Percentiles rank a stretch among this genome's conserved stretches.
phyloP scores from a whole-genome alignment of 2,329 filamentous ascomycete genomes.

The Conoideocrella luteorostrata region DNA sequence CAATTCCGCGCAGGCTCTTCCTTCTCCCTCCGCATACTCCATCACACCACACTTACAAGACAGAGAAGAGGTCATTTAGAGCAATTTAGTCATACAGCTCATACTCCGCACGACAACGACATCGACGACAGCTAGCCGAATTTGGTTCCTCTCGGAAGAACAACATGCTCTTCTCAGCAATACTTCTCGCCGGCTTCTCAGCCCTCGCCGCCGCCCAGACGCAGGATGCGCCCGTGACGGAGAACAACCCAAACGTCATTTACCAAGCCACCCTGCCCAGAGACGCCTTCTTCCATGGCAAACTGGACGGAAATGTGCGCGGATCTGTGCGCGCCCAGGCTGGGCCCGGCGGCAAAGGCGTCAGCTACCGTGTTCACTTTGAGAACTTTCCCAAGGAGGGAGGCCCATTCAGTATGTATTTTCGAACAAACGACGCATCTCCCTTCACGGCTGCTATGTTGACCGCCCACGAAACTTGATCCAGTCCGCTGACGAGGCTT shows the following conservation, averaged over 20 bases:
- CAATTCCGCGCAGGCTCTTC: too few species aligned
- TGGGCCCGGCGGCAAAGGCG: slow-evolving; percentile 44
- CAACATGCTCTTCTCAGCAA: slow-evolving; percentile 3
- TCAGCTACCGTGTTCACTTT: slow-evolving; percentile 49
- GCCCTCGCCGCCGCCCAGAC: slow-evolving; percentile 20
- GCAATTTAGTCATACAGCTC: too few species aligned
- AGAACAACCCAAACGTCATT: slow-evolving; percentile 48
- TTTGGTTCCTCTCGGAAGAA: too few species aligned
- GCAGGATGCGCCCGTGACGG: slow-evolving; percentile 43
- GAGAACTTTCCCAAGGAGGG: slow-evolving; percentile 50
- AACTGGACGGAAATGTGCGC: slow-evolving; percentile 34
- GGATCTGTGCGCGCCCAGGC: slow-evolving; percentile 43
- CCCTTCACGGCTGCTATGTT: too few species aligned
- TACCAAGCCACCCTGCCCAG: slow-evolving; percentile 53
- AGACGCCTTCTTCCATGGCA: slow-evolving; percentile 47
- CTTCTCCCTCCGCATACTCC: too few species aligned
- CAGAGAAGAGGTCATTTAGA: too few species aligned
- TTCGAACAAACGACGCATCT: neutral
- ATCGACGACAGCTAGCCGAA: too few species aligned
- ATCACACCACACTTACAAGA: too few species aligned
- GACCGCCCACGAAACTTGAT: too few species aligned
- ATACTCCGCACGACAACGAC: too few species aligned
- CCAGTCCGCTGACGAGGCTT: too few species aligned
- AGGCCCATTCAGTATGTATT: slow-evolving; percentile 53
- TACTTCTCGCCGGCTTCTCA: slow-evolving; percentile 1